phyloP scores from a whole-genome alignment of 495 filamentous ascomycete genomes.

The Mycothermus thermophilus region DNA sequence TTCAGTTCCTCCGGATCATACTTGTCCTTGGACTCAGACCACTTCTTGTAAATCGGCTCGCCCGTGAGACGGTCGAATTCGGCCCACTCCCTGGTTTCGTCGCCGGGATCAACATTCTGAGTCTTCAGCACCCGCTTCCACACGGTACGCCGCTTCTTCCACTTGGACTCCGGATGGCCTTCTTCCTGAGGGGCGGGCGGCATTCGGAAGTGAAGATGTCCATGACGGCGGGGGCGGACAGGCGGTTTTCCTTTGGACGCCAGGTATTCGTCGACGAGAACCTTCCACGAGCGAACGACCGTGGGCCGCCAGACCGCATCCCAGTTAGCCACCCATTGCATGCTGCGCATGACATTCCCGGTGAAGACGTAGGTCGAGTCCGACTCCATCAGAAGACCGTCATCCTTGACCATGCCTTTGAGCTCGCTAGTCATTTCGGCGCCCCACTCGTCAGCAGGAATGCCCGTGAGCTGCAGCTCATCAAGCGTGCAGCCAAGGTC shows the following conservation, averaged over 20 bases:
- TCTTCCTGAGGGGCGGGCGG: slow-evolving; percentile 24
- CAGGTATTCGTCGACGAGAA: slow-evolving; percentile 8
- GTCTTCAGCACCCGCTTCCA: slow-evolving; percentile 29
- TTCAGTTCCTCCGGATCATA: slow-evolving; percentile 23
- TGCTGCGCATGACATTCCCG: slow-evolving; percentile 16
- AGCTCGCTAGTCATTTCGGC: slow-evolving; percentile 22
- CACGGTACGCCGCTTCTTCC: slow-evolving; percentile 24
- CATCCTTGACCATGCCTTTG: slow-evolving; percentile 28
- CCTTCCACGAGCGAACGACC: slow-evolving; percentile 24
- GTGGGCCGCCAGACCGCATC: slow-evolving; percentile 6
- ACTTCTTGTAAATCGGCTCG: slow-evolving; percentile 10
- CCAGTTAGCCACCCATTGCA: slow-evolving; percentile 10
- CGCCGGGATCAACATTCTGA: slow-evolving; percentile 18
- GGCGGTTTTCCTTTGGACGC: not conserved
- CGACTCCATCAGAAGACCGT: slow-evolving; percentile 28
- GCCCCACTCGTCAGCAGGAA: slow-evolving; percentile 24
- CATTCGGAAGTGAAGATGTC: slow-evolving; percentile 9
- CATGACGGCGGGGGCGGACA: slow-evolving; percentile 1
- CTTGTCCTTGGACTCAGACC: slow-evolving; percentile 12
- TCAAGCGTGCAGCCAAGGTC: slow-evolving; percentile 31
- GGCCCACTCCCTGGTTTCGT: slow-evolving; percentile 26
- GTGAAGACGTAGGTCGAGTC: slow-evolving; percentile 20
- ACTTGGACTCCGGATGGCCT: slow-evolving; percentile 25
- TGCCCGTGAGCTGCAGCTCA: slow-evolving; percentile 30
- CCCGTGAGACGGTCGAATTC: slow-evolving; percentile 31